phyloP scores from a whole-genome alignment of 176 grass and related monocot species.

The Urochloa ruziziensis region DNA sequence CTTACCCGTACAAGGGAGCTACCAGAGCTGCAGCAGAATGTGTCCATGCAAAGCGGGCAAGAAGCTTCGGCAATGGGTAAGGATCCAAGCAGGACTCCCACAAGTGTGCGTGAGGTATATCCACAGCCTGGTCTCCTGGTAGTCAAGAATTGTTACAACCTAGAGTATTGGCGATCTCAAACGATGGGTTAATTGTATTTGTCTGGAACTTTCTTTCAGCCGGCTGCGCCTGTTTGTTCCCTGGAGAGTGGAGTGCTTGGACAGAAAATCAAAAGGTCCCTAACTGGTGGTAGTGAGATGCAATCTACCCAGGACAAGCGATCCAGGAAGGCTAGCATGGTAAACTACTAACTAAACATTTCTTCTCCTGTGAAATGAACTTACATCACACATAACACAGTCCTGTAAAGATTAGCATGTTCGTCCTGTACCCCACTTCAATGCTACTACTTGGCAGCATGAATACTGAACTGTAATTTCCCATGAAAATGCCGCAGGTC shows the following conservation, averaged over 20 bases:
- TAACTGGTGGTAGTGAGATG: constrained; percentile 25
- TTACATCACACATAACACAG: background rate
- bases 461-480: background rate
- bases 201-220: constrained; percentile 33
- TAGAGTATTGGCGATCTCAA: background rate
- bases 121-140: background rate
- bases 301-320: constrained; percentile 59
- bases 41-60: constrained; percentile 46
- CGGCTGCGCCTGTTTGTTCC: constrained; percentile 47
- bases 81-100: constrained; percentile 68
- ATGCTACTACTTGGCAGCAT: background rate
- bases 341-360: constrained; percentile 20
- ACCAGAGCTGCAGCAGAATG: constrained; percentile 53
- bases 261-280: constrained; percentile 40
- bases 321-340: constrained; percentile 83
- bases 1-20: constrained; percentile 68
- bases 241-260: constrained; percentile 82
- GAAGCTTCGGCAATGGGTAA: constrained; percentile 33
- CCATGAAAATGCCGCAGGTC: constrained; percentile 41
- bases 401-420: background rate
- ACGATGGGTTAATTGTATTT: background rate
- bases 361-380: constrained; percentile 2
- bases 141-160: background rate
- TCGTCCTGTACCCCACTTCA: background rate
- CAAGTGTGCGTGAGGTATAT: constrained; percentile 59